Percentiles rank a stretch among this genome's conserved stretches.
These are phyloP conservation scores for Talaromyces ruber DNA, from an alignment of 495 filamentous ascomycete species.

Conservation along the genomic window DNA sequence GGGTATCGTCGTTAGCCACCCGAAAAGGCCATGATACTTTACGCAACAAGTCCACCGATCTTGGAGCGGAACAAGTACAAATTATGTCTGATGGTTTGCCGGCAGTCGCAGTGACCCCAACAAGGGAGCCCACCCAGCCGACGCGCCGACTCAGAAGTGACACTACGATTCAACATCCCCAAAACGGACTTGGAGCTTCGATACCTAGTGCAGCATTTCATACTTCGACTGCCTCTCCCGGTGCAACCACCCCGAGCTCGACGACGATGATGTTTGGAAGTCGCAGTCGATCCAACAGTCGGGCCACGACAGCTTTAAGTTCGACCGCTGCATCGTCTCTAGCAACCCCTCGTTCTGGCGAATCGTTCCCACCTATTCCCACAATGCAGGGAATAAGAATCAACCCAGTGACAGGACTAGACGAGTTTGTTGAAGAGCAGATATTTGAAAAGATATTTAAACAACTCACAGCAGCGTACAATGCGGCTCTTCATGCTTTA, in stretches of 20 bases:
- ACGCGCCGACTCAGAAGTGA: constrained; percentile 51
- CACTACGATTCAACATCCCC: constrained; percentile 52
- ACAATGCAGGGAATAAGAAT: constrained; percentile 28
- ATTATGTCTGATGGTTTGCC: constrained; percentile 20
- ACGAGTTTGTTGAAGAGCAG: constrained; percentile 68
- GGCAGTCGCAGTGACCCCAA: constrained; percentile 53
- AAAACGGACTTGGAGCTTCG: constrained; percentile 17
- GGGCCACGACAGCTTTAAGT: constrained; percentile 38
- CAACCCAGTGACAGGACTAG: constrained; percentile 43
- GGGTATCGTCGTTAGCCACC: constrained; percentile 18
- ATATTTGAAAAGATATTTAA: constrained; percentile 75
- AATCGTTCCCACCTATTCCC: constrained; percentile 60
- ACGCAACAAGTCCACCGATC: constrained; percentile 17
- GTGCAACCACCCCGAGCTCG: constrained; percentile 18
- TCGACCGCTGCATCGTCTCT: constrained; percentile 37
- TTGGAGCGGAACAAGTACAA: constrained; percentile 17
- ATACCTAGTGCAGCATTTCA: constrained; percentile 13
- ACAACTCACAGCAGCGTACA: constrained; percentile 58
- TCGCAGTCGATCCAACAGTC: constrained; percentile 44
- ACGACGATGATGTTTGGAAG: constrained; percentile 21
- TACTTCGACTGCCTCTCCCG: constrained; percentile 25
- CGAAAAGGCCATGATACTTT: constrained; percentile 13
- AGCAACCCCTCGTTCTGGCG: constrained; percentile 68
- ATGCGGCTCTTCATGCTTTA: constrained; percentile 55
- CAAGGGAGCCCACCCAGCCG: constrained; percentile 42